Conservation (phyloP, 2,329 filamentous ascomycete species). For the Stagonosporopsis rhizophila region DNA sequence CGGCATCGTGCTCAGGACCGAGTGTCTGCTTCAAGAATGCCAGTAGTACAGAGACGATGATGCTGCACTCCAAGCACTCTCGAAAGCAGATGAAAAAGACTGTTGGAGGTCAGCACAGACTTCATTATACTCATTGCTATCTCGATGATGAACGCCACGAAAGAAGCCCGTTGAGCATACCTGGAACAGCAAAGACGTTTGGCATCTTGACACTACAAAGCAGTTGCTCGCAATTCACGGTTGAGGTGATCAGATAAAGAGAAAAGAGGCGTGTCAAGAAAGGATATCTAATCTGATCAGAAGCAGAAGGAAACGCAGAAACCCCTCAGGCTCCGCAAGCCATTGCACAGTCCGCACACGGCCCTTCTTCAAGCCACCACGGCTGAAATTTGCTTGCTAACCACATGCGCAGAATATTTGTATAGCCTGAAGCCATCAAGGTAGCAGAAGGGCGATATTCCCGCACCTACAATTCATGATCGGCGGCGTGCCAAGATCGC, state of each 20-base stretch:
- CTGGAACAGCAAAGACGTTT: slow-evolving; percentile 76
- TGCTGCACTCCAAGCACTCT: slow-evolving; percentile 81
- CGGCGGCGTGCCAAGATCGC: slow-evolving; percentile 29
- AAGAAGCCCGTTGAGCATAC: slow-evolving; percentile 40
- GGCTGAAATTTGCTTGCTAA: not conserved
- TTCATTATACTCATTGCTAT: not conserved
- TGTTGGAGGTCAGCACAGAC: slow-evolving; percentile 28
- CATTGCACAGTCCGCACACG: slow-evolving; percentile 2
- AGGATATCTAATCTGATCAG: slow-evolving; percentile 36
- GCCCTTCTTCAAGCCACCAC: not conserved
- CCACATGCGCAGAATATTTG: slow-evolving; percentile 9
- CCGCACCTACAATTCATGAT: slow-evolving; percentile 14
- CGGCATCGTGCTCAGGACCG: slow-evolving; percentile 66
- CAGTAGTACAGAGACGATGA: slow-evolving; percentile 86
- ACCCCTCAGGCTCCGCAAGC: slow-evolving; percentile 1
- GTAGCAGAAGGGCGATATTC: slow-evolving; percentile 3
- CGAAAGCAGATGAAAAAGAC: slow-evolving; percentile 92
- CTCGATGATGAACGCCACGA: too few relatives aligned
- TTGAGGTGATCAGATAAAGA: slow-evolving; percentile 8
- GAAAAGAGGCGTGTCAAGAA: not conserved
- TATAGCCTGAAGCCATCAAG: slow-evolving; percentile 2
- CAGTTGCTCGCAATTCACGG: not conserved
- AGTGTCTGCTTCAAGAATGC: slow-evolving; percentile 85
- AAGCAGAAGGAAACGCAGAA: slow-evolving; percentile 1
- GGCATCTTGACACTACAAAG: slow-evolving; percentile 55